phyloP scores from a whole-genome alignment of 2,329 filamentous ascomycete genomes.

The Nothophaeocryptopus gaeumannii region DNA sequence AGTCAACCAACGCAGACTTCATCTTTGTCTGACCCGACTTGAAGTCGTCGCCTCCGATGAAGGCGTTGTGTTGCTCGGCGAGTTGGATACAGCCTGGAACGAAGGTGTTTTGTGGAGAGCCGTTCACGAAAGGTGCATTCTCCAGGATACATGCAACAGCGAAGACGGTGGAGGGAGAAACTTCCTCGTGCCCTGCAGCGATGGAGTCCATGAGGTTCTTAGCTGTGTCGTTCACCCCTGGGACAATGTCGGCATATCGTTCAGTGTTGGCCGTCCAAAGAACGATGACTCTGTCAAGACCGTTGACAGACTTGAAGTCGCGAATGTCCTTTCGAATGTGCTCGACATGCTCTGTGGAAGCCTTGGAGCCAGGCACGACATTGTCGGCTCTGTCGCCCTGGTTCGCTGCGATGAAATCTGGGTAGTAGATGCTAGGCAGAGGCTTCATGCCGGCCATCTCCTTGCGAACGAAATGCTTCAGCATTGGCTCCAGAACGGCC shows the following conservation, averaged over 20 bases:
- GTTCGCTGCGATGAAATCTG: slow-evolving; percentile 98
- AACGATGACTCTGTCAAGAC: slow-evolving; percentile 91
- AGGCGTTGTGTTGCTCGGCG: slow-evolving; percentile 80
- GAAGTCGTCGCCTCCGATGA: slow-evolving; percentile 98
- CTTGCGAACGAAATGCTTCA: slow-evolving; percentile 87
- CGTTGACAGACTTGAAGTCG: slow-evolving; percentile 83
- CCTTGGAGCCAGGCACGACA: slow-evolving; percentile 76
- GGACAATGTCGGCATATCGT: slow-evolving; percentile 83
- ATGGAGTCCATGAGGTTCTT: slow-evolving; percentile 90
- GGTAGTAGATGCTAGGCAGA: slow-evolving; percentile 95
- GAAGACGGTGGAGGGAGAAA: slow-evolving; percentile 94
- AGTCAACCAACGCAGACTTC: slow-evolving; percentile 98
- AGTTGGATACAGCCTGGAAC: slow-evolving; percentile 89
- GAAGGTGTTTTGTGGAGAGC: slow-evolving; percentile 98
- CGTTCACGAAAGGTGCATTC: slow-evolving; percentile 92
- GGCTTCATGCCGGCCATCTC: slow-evolving; percentile 88
- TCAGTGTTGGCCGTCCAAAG: slow-evolving; percentile 99
- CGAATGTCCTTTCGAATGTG: slow-evolving; percentile 89
- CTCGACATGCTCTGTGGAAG: slow-evolving; percentile 83
- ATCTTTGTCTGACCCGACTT: slow-evolving; percentile 99
- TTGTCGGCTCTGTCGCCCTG: slow-evolving; percentile 97
- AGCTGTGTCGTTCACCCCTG: slow-evolving; percentile 92
- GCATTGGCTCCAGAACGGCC: slow-evolving; percentile 87
- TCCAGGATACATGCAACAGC: slow-evolving; percentile 93
- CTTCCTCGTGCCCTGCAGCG: slow-evolving; percentile 78